phyloP scores from a whole-genome alignment of 1,284 basidiomycete species.

The Rhodotorula glutinis region DNA sequence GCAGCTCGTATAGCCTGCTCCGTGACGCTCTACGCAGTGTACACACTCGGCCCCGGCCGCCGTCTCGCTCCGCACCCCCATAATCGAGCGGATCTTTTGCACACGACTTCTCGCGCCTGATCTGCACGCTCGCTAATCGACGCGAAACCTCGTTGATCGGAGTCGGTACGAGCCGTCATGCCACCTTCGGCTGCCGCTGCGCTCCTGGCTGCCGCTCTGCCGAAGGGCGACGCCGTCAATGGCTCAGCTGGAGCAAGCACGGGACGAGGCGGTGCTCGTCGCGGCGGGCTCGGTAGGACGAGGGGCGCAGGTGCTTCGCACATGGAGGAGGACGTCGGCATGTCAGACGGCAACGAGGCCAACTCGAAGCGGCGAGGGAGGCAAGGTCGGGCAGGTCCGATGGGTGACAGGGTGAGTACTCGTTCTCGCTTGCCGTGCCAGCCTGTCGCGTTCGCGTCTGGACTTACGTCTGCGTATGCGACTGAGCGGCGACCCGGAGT shows the following conservation, averaged over 20 bases:
- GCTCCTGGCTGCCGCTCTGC: constrained; percentile 17
- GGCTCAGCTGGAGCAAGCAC: background rate
- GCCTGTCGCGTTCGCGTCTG: background rate
- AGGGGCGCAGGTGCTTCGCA: constrained; percentile 6
- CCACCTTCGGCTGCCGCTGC: constrained; percentile 18
- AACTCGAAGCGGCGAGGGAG: constrained; percentile 16
- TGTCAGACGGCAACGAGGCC: constrained; percentile 25
- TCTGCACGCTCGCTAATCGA: too few species aligned
- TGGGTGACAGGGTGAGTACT: constrained; percentile 37
- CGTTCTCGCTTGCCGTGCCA: too few species aligned
- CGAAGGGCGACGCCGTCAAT: background rate
- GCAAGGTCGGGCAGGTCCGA: constrained; percentile 24
- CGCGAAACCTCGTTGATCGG: too few species aligned
- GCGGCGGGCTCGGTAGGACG: background rate
- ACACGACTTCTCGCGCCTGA: too few species aligned
- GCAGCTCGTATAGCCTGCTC: too few species aligned
- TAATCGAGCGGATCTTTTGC: too few species aligned
- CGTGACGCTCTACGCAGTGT: too few species aligned
- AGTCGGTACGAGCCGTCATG: background rate
- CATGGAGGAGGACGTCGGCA: constrained; percentile 36
- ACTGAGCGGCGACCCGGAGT: too few species aligned
- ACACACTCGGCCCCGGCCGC: too few species aligned
- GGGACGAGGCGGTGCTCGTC: background rate
- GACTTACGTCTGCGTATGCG: too few species aligned
- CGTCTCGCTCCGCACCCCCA: too few species aligned